phyloP scores from a whole-genome alignment of 176 grass and related monocot species.

The Oryza rufipogon region DNA sequence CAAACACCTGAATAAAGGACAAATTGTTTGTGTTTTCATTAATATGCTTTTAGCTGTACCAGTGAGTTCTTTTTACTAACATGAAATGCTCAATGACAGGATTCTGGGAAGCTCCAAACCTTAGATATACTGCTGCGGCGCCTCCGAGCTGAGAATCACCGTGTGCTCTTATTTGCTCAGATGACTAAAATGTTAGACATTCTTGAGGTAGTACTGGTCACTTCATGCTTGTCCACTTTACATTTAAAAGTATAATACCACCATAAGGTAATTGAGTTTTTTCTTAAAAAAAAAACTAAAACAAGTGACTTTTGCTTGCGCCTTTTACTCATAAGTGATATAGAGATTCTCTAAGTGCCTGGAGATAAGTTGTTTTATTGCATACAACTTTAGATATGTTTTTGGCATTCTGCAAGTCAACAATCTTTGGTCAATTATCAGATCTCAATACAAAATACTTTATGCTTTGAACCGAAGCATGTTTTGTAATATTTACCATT shows the following conservation, averaged over 20 bases:
- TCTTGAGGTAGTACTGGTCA: conserved; percentile 75
- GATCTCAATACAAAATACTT: neutral
- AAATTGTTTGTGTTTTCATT: conserved; percentile 11
- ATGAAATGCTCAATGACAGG: conserved; percentile 58
- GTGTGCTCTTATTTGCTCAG: conserved; percentile 95
- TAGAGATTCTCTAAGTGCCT: neutral
- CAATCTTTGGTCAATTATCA: neutral
- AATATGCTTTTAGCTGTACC: neutral
- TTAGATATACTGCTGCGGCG: conserved; percentile 84
- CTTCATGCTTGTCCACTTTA: conserved; percentile 19
- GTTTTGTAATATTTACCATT: neutral
- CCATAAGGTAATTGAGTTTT: neutral
- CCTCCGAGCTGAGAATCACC: conserved; percentile 89
- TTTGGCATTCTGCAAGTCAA: neutral
- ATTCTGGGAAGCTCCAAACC: conserved; percentile 98
- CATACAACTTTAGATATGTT: neutral
- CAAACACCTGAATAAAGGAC: neutral
- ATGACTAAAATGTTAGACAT: conserved; percentile 99
- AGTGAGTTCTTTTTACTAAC: conserved; percentile 29
- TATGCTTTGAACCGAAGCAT: neutral
- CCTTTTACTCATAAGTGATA: neutral
- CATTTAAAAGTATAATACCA: neutral
- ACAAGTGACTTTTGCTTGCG: neutral
- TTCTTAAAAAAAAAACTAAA: neutral
- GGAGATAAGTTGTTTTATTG: neutral